Evolutionary conservation across 306 rosid species (phyloP).

Genomic region (Castanea crenata): DNA sequence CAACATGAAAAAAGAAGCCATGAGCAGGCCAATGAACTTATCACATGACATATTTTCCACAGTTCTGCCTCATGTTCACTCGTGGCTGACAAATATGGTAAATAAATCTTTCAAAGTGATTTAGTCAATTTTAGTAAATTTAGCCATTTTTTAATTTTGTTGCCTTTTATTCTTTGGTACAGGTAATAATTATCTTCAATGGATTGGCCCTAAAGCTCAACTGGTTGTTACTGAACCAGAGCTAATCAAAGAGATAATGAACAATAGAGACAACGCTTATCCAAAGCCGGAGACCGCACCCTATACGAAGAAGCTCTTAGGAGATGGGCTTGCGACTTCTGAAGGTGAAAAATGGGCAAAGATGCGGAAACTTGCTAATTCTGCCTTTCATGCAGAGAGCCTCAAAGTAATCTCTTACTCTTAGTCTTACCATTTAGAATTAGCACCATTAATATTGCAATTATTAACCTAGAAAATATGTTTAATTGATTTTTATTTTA

Average conservation of each 20-base stretch:
- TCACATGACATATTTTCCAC: constrained; percentile 15
- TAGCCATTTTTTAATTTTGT: not conserved
- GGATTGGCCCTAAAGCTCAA: constrained; percentile 7
- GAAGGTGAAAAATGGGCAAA: constrained; percentile 23
- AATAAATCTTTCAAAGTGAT: not conserved
- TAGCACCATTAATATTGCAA: no score
- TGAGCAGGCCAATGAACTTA: not conserved
- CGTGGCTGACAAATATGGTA: not conserved
- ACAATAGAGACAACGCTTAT: not conserved
- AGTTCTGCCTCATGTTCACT: constrained; percentile 18
- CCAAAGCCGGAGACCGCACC: not conserved
- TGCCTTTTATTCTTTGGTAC: not conserved
- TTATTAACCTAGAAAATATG: no score
- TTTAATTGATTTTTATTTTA: no score
- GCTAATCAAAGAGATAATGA: not conserved
- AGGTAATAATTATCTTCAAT: constrained; percentile 4
- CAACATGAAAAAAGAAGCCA: constrained; percentile 14
- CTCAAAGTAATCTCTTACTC: constrained; percentile 3
- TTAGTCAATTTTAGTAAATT: not conserved
- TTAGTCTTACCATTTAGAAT: not conserved
- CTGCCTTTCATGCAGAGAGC: constrained; percentile 17
- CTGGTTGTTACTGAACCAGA: not conserved
- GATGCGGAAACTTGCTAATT: constrained; percentile 7
- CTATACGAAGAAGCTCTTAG: constrained; percentile 9
- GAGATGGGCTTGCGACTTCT: constrained; percentile 3